Percentiles rank a stretch among this genome's conserved stretches.
These are phyloP conservation scores for Pseudogymnoascus sp. DNA, from an alignment of 2,329 filamentous ascomycete species.

Conservation along the genomic window DNA sequence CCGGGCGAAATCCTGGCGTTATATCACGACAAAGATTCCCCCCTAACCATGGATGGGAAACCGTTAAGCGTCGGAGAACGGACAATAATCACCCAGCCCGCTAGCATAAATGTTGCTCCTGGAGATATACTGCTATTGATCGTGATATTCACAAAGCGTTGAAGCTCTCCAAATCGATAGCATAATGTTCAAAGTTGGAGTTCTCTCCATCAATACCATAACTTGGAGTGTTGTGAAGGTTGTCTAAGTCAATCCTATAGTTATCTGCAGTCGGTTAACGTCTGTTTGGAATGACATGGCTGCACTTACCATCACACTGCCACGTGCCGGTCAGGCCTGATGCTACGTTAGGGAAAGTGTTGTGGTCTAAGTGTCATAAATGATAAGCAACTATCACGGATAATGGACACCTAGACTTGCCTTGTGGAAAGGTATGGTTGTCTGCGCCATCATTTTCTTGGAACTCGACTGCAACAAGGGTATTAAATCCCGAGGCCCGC, in stretches of 20 bases:
- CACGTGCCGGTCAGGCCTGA: background rate
- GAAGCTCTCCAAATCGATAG: background rate
- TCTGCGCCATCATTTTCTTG: background rate
- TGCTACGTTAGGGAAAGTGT: background rate
- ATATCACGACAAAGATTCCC: background rate
- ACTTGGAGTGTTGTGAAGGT: background rate
- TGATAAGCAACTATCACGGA: background rate
- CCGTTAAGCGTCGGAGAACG: slow-evolving; percentile 1
- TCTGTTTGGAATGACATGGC: background rate
- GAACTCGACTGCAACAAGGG: background rate
- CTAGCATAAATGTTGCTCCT: slow-evolving; percentile 4
- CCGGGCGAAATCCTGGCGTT: slow-evolving; percentile 1
- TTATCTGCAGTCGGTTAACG: background rate
- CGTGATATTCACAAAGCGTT: background rate
- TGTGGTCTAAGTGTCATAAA: background rate
- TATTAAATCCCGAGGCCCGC: background rate
- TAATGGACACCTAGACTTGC: background rate
- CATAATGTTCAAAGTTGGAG: background rate
- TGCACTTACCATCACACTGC: background rate
- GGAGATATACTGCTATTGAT: background rate
- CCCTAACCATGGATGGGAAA: slow-evolving; percentile 5
- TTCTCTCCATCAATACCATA: background rate
- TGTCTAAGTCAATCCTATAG: background rate
- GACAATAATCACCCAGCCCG: background rate
- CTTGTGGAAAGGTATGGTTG: background rate